A percentile compares a stretch with the other conserved stretches of the same genome.
phyloP scores from a whole-genome alignment of 331 rosid genomes.

The Cydonia oblonga region DNA sequence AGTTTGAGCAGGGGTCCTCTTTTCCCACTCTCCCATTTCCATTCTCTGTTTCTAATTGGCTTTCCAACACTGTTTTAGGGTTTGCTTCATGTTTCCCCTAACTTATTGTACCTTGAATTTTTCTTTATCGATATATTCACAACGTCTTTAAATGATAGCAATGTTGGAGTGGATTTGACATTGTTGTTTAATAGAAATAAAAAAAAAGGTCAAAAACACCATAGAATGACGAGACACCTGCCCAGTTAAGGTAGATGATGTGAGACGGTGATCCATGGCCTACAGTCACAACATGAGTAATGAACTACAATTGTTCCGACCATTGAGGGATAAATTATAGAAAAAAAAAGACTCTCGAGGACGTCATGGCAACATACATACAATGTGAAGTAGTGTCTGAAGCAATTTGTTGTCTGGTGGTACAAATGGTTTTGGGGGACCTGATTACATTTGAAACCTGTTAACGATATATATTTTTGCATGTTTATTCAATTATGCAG shows the following conservation, averaged over 20 bases:
- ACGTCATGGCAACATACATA: neutral
- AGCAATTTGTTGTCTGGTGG: neutral
- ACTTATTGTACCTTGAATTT: too few relatives aligned
- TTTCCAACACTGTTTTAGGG: too few relatives aligned
- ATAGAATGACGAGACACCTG: neutral
- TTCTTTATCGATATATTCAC: too few relatives aligned
- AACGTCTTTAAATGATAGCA: too few relatives aligned
- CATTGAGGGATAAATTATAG: neutral
- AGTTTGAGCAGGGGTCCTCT: too few relatives aligned
- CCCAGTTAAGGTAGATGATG: neutral
- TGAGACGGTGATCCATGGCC: neutral
- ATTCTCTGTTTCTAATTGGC: too few relatives aligned
- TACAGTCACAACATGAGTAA: neutral
- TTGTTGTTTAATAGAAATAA: too few relatives aligned
- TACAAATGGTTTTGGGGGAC: neutral
- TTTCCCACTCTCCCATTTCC: too few relatives aligned
- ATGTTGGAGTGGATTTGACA: too few relatives aligned
- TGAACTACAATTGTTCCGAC: neutral
- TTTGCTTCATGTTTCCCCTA: too few relatives aligned
- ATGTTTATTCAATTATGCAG: slow-evolving; percentile 27
- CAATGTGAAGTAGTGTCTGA: neutral
- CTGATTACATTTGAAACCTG: neutral
- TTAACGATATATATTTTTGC: neutral
- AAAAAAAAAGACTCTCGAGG: neutral
- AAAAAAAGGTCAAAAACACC: neutral